Base-by-base conservation (phyloP, 306 rosid species). In the Cyclanthera cordifolia region DNA sequence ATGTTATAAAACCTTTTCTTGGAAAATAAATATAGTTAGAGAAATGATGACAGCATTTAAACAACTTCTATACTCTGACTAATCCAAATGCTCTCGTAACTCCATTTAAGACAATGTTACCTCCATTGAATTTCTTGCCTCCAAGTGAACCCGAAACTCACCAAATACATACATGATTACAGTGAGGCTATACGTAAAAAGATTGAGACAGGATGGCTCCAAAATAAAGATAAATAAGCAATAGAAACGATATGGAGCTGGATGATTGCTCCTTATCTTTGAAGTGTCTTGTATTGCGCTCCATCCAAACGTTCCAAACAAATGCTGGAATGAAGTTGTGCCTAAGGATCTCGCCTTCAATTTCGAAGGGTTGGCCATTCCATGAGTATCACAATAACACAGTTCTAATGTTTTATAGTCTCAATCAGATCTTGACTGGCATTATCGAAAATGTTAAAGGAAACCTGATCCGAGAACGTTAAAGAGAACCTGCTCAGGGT, bases 51-150 rank as follows among this genome's bases (percentile, higher is more conserved):
- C 20, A 6, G 50, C 47, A 63, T 37, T 41, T 32, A 41, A 21
- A n/a, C 10, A 17, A 48, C 47, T 68, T 28, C 28, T 9, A 12
- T 19, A 48, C 43, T 68, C 72, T 27, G 16, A 25, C 55, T n/a
- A 68, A 68, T 49, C 59, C 30, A 16, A 30, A 32, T 68, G 21
- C 59, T 68, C 41, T 50, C 72, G 11, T 49, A 48, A 27, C 32
- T 16, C 59, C 23, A 2, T 30, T 28, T 19, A 49, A 68, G 47
- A 68, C 48, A 50, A 15, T 66, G 71, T 23, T 66, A 28, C 71
- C 70, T 24, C 53, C 71, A 66, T 41, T 64, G 37, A 64, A 43
- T 21, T 20, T 32, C 45, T 34, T 34, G 67, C 48, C 67, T 57
- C 65, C 28, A 57, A 34, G 48, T 32, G 48, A 59, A 37, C 24